Evolutionary conservation across 352 stramenopile genomes (phyloP), one percentile per base, ranked within the genome.

Genomic region (Aphanomyces stellatus): DNA sequence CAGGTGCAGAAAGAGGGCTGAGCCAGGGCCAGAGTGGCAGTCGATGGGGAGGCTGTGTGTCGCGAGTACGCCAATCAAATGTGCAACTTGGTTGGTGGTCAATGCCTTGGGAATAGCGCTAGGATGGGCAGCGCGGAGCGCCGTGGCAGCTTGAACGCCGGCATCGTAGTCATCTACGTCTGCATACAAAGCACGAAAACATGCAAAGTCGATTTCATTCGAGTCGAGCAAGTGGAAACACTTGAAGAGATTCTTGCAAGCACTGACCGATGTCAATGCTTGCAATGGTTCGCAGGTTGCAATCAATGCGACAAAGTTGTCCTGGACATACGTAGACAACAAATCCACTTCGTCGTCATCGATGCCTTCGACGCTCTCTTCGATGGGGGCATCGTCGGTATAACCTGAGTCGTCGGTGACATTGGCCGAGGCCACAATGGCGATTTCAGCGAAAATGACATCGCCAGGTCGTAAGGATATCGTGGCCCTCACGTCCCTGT

Each of bases 31-130:
- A 27, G 81, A 78, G 5, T 89, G 70, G 62, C 87, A 82, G 59
- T 91, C 82, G 10, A 91, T 71, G 48, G 88, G 80, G 59, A 89
- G 79, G 51, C 79, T 76, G 75, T 91, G 88, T 27, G 79, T 89
- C 70, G 88, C 88, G 53, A 91, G 72, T 42, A 86, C 81, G 37
- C 79, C 78, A 40, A 91, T 86, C 41, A 91, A 71, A 43, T 66
- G 83, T 33, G 81, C 81, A 67, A 91, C 75, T 46, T 88, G 77
- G n/a, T 81, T 51, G 65, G 81, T 69, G n/a, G 76, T 76, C 66
- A 90, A 85, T 28, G 72, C 78, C 11, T 53, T n/a, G 0, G 83
- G 83, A 62, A 88, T 79, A 43, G 85, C 79, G 43, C 84, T 79
- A 4, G 80, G 73, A 25, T 79, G 53, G 25, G 78, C 72, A n/a